Conservation (phyloP, 108 stramenopile species). For the Asterionellopsis glacialis region DNA sequence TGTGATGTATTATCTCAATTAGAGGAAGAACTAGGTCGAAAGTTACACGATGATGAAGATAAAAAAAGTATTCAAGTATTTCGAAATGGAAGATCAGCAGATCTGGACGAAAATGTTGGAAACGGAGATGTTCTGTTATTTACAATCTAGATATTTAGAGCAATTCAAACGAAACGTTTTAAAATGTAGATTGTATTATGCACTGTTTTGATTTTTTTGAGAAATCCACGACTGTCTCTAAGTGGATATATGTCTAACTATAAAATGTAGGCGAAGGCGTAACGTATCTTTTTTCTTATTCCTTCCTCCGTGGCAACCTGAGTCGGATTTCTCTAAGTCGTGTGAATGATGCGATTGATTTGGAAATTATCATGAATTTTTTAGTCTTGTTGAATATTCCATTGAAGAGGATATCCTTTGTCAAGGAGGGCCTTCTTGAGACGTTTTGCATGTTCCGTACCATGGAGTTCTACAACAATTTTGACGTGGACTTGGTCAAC, state of each 20-base stretch:
- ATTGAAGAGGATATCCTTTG: constrained; percentile 42
- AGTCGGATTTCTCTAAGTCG: no score
- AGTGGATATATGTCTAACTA: no score
- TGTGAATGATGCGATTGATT: no score
- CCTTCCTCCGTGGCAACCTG: no score
- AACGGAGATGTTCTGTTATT: constrained; percentile 73
- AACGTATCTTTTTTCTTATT: no score
- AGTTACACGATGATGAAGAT: background rate
- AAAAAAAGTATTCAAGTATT: constrained; percentile 15
- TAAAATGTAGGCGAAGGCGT: no score
- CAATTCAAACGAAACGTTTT: background rate
- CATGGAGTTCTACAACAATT: constrained; percentile 81
- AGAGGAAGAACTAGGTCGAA: constrained; percentile 6
- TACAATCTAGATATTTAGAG: background rate
- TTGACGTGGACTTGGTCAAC: constrained; percentile 93
- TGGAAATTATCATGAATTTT: no score
- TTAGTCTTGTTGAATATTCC: constrained; percentile 13
- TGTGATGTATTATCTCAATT: constrained; percentile 37
- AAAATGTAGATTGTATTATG: background rate
- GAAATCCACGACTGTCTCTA: no score
- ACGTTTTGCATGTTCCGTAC: constrained; percentile 60
- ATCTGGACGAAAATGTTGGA: constrained; percentile 33
- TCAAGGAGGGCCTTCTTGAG: constrained; percentile 33
- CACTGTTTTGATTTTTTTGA: no score
- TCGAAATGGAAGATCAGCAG: constrained; percentile 40